Evolutionary conservation across 1,284 basidiomycete species (phyloP), one percentile per base, ranked within the genome.

Genomic region (Moniliella sp.): DNA sequence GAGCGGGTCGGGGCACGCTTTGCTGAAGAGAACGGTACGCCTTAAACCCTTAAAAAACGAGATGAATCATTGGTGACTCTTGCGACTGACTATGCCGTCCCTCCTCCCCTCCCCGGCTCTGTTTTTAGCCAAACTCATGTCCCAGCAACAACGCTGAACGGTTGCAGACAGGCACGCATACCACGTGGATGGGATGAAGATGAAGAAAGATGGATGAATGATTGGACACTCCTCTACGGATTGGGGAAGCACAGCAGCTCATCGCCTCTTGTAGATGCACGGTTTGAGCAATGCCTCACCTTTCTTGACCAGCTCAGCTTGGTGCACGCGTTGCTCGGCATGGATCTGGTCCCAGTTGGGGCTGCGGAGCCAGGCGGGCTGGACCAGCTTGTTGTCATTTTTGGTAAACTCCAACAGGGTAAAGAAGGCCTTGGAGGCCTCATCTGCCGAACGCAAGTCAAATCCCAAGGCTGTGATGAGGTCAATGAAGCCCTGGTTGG

Each of bases 221-320:
- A n/a, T n/a, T n/a, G n/a, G n/a, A n/a, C n/a, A n/a, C n/a, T n/a
- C n/a, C n/a, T n/a, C n/a, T n/a, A n/a, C n/a, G n/a, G n/a, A n/a
- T n/a, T n/a, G n/a, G n/a, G n/a, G n/a, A n/a, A n/a, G n/a, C n/a
- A n/a, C n/a, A n/a, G n/a, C n/a, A n/a, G n/a, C n/a, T 69, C 63
- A 94, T 53, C 88, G 71, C 51, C 81, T 72, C 64, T 97, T 99
- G 62, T 99, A 99, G 61, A 94, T 78, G 63, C 91, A 99, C 18
- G 84, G 77, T 59, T 84, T 82, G 37, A 99, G 66, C 25, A 72
- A 57, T 7, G 75, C 60, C 43, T 66, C 61, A 11, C 77, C 75
- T 46, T 69, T 68, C 13, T 65, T 61, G 34, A 74, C 48, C 15
- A 83, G 41, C 19, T 9, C 14, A 18, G 32, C 17, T 10, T 26